Conservation (phyloP, 2,329 filamentous ascomycete species). For the Nemania bipapillata region DNA sequence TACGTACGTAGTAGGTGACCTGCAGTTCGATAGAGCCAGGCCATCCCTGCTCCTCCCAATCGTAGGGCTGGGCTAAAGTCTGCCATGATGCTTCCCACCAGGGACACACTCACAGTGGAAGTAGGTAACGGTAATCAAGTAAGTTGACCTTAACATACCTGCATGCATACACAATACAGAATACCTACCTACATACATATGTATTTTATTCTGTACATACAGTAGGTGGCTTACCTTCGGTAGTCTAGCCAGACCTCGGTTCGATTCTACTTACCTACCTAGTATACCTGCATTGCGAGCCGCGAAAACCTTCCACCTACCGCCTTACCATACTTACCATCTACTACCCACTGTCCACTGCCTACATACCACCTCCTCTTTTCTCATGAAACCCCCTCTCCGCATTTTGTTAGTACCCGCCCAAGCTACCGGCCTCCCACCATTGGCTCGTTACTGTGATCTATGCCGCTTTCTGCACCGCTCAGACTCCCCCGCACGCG, state of each 20-base stretch:
- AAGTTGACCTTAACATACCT: not conserved
- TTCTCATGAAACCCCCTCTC: slow-evolving; percentile 36
- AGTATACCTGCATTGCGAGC: not conserved
- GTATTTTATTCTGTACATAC: too few species aligned
- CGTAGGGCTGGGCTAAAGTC: slow-evolving; percentile 30
- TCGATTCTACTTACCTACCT: not conserved
- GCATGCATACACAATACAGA: too few species aligned
- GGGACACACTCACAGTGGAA: not conserved
- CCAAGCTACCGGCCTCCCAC: slow-evolving; percentile 14
- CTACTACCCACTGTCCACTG: not conserved
- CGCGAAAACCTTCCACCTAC: not conserved
- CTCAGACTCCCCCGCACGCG: slow-evolving; percentile 36
- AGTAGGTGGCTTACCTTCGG: too few species aligned
- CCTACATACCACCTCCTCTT: slow-evolving; percentile 18
- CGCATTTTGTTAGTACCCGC: slow-evolving; percentile 33
- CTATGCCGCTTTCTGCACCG: slow-evolving; percentile 32
- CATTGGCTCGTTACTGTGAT: slow-evolving; percentile 26
- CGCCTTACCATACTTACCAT: too few species aligned
- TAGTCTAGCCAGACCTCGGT: not conserved
- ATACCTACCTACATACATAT: too few species aligned
- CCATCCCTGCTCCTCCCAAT: slow-evolving; percentile 25
- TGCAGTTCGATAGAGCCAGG: slow-evolving; percentile 5
- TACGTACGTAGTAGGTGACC: not conserved
- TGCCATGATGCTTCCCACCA: not conserved
- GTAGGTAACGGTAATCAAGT: not conserved